phyloP scores from a whole-genome alignment of 179 eudicot genomes.

The Spergularia azorica region DNA sequence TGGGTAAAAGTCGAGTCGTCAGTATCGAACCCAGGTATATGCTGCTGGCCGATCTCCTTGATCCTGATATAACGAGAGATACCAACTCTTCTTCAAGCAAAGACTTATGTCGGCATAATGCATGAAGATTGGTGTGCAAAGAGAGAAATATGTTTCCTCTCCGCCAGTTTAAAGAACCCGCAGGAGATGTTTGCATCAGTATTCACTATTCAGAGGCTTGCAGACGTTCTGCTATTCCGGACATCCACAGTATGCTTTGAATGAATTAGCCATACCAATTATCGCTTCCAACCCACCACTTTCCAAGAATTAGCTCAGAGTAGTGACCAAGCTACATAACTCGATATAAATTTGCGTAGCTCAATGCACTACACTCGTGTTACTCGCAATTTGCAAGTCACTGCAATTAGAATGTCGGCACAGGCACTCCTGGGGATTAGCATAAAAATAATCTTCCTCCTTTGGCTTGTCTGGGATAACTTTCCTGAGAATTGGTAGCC shows the following conservation, averaged over 20 bases:
- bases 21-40: slow-evolving; percentile 19
- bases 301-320: slow-evolving; percentile 15
- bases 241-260: slow-evolving; percentile 17
- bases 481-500: slow-evolving; percentile 65
- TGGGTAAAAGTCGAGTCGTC: background rate
- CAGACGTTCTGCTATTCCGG: slow-evolving; percentile 4
- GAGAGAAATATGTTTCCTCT: background rate
- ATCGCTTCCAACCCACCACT: slow-evolving; percentile 3
- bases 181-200: slow-evolving; percentile 2
- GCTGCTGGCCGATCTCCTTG: background rate
- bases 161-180: slow-evolving; percentile 1
- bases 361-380: slow-evolving; percentile 34
- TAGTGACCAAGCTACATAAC: slow-evolving; percentile 2
- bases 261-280: slow-evolving; percentile 6
- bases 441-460: slow-evolving; percentile 95
- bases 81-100: slow-evolving; percentile 17
- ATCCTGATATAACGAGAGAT: background rate
- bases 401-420: slow-evolving; percentile 60
- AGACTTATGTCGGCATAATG: background rate
- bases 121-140: background rate
- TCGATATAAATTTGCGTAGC: background rate
- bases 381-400: slow-evolving; percentile 37
- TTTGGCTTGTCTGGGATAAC: slow-evolving; percentile 82
- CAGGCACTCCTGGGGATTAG: slow-evolving; percentile 91
- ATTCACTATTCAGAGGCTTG: background rate